These are phyloP conservation scores for Rhizopogon vinicolor DNA, from an alignment of 768 basidiomycete species.

Conservation along the genomic window DNA sequence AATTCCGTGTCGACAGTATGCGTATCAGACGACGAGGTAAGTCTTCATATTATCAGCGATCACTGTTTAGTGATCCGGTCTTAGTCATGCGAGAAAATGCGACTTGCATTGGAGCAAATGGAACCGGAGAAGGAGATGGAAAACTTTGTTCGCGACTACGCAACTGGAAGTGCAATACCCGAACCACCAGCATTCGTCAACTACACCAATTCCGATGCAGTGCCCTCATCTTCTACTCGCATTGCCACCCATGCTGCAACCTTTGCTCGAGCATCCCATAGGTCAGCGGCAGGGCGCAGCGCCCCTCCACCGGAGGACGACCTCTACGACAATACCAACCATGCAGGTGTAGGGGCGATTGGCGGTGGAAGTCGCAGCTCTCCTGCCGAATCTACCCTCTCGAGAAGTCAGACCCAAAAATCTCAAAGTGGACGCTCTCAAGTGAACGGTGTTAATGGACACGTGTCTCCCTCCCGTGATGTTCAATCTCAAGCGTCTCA, in stretches of 20 bases:
- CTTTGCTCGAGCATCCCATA: slow-evolving; percentile 42
- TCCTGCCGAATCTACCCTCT: slow-evolving; percentile 24
- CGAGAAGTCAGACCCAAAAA: slow-evolving; percentile 26
- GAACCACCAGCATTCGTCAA: slow-evolving; percentile 87
- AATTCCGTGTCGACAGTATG: slow-evolving; percentile 96
- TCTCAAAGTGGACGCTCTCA: slow-evolving; percentile 27
- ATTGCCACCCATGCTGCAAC: slow-evolving; percentile 54
- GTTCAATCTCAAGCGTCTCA: slow-evolving; percentile 15
- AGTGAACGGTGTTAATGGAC: slow-evolving; percentile 27
- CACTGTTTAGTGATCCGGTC: neutral
- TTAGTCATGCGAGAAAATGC: slow-evolving; percentile 88
- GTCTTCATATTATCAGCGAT: slow-evolving; percentile 14
- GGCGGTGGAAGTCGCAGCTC: slow-evolving; percentile 36
- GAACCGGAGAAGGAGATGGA: slow-evolving; percentile 88
- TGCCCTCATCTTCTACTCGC: slow-evolving; percentile 53
- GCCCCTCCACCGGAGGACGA: slow-evolving; percentile 35
- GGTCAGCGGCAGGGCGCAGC: slow-evolving; percentile 18
- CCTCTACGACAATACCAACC: slow-evolving; percentile 43
- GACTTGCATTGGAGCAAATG: slow-evolving; percentile 82
- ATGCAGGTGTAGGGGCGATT: slow-evolving; percentile 69
- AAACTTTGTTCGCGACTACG: slow-evolving; percentile 82
- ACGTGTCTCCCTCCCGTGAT: slow-evolving; percentile 19
- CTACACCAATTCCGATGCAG: slow-evolving; percentile 63
- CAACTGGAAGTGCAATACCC: slow-evolving; percentile 84
- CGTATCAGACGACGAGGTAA: slow-evolving; percentile 91